phyloP scores from a whole-genome alignment of 139 green algal genomes.

The Picochlorum sp. region DNA sequence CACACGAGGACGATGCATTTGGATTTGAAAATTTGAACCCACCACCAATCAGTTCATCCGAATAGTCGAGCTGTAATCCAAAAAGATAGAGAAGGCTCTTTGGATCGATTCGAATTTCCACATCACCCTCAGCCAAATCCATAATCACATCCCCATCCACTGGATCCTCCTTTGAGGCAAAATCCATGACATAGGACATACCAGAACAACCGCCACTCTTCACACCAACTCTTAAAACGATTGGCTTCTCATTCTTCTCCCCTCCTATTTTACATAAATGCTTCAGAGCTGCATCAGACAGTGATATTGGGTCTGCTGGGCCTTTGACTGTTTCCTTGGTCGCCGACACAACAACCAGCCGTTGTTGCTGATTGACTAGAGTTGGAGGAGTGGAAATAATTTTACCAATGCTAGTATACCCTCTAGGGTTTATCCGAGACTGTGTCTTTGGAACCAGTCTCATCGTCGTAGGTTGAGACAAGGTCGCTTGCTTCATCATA shows the following conservation, averaged over 20 bases:
- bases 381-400: too few relatives aligned
- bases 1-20: conserved; percentile 68
- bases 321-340: background rate
- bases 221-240: conserved; percentile 67
- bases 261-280: conserved; percentile 68
- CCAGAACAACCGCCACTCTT: conserved; percentile 55
- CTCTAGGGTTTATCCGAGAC: too few relatives aligned
- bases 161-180: conserved; percentile 55
- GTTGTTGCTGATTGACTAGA: too few relatives aligned
- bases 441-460: too few relatives aligned
- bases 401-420: too few relatives aligned
- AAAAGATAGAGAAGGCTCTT: conserved; percentile 93
- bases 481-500: too few relatives aligned
- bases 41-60: conserved; percentile 64
- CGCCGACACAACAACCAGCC: too few relatives aligned
- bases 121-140: conserved; percentile 21
- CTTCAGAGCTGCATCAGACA: conserved; percentile 64
- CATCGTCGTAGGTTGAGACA: too few relatives aligned
- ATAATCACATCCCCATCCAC: conserved; percentile 44
- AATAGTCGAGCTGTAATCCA: conserved; percentile 84
- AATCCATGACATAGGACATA: conserved; percentile 87
- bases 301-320: conserved; percentile 44
- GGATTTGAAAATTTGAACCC: conserved; percentile 84
- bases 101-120: conserved; percentile 65
- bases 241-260: conserved; percentile 33